Conservation (phyloP, 2,329 filamentous ascomycete genomes). For the Clarireedia homoeocarpa region DNA sequence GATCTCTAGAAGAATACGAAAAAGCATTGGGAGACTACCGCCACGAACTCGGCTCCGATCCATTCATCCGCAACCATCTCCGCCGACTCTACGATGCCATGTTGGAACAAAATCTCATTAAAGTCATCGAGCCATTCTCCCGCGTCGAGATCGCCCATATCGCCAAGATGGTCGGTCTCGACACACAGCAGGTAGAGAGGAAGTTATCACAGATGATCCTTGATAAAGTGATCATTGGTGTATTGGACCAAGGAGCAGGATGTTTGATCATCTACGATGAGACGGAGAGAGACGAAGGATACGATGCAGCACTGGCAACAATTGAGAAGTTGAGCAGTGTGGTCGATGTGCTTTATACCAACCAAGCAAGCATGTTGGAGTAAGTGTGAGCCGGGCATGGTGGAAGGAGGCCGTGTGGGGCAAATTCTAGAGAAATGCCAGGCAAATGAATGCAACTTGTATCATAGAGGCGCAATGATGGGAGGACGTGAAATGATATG, state of each 20-base stretch:
- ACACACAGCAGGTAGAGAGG: conserved; percentile 93
- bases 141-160: conserved; percentile 95
- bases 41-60: conserved; percentile 87
- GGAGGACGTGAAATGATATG: conserved; percentile 3
- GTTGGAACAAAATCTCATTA: conserved; percentile 98
- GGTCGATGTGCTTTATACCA: conserved; percentile 94
- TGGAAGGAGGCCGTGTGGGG: not conserved
- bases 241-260: conserved; percentile 93
- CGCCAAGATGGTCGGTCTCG: conserved; percentile 93
- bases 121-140: conserved; percentile 98
- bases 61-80: conserved; percentile 95
- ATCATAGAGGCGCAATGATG: conserved; percentile 24
- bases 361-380: conserved; percentile 93
- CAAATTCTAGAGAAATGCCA: conserved; percentile 5
- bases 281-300: conserved; percentile 84
- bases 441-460: conserved; percentile 18
- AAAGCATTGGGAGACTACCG: conserved; percentile 82
- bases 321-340: conserved; percentile 97
- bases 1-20: conserved; percentile 95
- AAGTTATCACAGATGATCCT: conserved; percentile 99
- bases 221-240: conserved; percentile 96
- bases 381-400: conserved; percentile 36
- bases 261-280: conserved; percentile 97
- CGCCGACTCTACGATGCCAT: conserved; percentile 95
- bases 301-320: conserved; percentile 87